Evolutionary conservation across 1,139 yeast species (phyloP).

Genomic region (Kodamaea fungicola): DNA sequence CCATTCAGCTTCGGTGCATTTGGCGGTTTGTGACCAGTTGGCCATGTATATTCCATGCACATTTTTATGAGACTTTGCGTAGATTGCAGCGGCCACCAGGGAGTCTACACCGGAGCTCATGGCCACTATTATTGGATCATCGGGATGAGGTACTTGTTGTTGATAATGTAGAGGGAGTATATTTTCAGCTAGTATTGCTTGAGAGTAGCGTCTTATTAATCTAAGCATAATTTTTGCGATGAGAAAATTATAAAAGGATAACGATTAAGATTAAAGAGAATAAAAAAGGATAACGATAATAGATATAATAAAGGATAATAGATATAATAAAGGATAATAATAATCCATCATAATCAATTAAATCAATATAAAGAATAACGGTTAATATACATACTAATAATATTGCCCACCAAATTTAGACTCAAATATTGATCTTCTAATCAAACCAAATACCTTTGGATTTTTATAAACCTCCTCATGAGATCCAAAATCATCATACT

Average conservation of each 20-base stretch:
- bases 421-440: neutral
- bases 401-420: too few relatives aligned
- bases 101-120: conserved; percentile 99
- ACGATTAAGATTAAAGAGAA: too few relatives aligned
- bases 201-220: too few relatives aligned
- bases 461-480: conserved; percentile 34
- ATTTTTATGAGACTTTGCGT: conserved; percentile 47
- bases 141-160: conserved; percentile 44
- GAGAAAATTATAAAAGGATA: too few relatives aligned
- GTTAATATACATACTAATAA: too few relatives aligned
- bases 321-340: too few relatives aligned
- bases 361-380: too few relatives aligned
- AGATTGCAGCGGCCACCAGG: conserved; percentile 79
- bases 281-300: too few relatives aligned
- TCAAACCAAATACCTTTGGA: conserved; percentile 16
- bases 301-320: too few relatives aligned
- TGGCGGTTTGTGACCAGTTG: conserved; percentile 74
- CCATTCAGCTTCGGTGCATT: conserved; percentile 88
- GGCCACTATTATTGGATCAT: conserved; percentile 73
- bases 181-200: conserved; percentile 1
- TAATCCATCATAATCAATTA: too few relatives aligned
- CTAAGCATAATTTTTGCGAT: too few relatives aligned
- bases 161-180: conserved; percentile 5
- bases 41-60: conserved; percentile 88
- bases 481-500: conserved; percentile 25